phyloP scores from a whole-genome alignment of 2,329 filamentous ascomycete species.

The Trichoderma sp. region DNA sequence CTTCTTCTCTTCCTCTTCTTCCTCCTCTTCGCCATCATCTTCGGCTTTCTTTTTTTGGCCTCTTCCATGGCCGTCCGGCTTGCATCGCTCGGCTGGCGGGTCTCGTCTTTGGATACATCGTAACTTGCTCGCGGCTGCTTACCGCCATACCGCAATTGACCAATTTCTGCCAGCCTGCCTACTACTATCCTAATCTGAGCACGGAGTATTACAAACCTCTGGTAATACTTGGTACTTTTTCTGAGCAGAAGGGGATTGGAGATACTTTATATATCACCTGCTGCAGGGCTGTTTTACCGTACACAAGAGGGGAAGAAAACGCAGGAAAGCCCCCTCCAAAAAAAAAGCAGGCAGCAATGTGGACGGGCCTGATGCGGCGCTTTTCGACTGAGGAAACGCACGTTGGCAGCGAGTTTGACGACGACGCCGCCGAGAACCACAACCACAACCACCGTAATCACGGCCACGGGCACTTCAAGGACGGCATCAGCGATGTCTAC shows the following conservation, averaged over 20 bases:
- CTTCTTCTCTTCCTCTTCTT: background rate
- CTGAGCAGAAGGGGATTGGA: too few relatives aligned
- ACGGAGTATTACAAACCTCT: background rate
- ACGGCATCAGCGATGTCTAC: slow-evolving; percentile 58
- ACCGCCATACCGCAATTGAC: background rate
- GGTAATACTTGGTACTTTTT: background rate
- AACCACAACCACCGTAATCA: background rate
- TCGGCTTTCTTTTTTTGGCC: background rate
- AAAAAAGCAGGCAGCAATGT: slow-evolving; percentile 33
- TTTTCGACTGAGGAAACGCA: slow-evolving; percentile 51
- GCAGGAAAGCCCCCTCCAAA: background rate
- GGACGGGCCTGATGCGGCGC: slow-evolving; percentile 64
- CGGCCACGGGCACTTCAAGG: slow-evolving; percentile 28
- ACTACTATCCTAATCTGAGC: too few relatives aligned
- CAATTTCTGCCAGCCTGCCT: background rate
- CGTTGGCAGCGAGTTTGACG: slow-evolving; percentile 31
- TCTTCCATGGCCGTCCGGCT: slow-evolving; percentile 12
- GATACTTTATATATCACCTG: background rate
- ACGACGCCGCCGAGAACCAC: slow-evolving; percentile 21
- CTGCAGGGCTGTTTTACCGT: background rate
- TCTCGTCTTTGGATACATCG: slow-evolving; percentile 16
- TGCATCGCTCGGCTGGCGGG: slow-evolving; percentile 9
- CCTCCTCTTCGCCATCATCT: background rate
- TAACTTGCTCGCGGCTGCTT: background rate
- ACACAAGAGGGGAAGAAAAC: background rate